Evolutionary conservation across 2,329 filamentous ascomycete genomes (phyloP).

Genomic region (Xylaria sp.): DNA sequence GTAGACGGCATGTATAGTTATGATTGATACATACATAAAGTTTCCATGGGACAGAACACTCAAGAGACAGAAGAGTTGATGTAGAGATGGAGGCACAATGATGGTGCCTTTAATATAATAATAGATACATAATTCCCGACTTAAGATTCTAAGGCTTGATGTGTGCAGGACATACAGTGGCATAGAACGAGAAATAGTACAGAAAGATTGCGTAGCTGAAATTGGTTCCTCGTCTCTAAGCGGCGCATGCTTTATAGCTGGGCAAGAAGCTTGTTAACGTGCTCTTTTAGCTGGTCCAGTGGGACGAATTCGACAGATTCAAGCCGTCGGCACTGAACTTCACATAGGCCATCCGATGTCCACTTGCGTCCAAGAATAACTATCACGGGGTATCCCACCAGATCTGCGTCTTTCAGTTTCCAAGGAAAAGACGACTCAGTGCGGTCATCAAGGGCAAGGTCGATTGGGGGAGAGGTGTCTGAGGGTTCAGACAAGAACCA

Average conservation of each 20-base stretch:
- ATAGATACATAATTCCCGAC: too few species aligned
- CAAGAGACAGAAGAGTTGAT: too few species aligned
- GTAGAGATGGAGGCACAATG: too few species aligned
- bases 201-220: neutral
- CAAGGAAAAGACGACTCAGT: slow-evolving; percentile 73
- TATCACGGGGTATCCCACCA: slow-evolving; percentile 87
- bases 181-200: neutral
- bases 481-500: slow-evolving; percentile 60
- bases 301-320: slow-evolving; percentile 69
- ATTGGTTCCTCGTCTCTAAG: neutral
- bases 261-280: slow-evolving; percentile 60
- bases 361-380: slow-evolving; percentile 81
- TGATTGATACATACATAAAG: neutral
- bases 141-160: neutral
- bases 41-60: too few species aligned
- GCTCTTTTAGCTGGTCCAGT: slow-evolving; percentile 58
- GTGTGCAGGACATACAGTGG: neutral
- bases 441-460: slow-evolving; percentile 80
- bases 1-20: slow-evolving; percentile 40
- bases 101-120: too few species aligned
- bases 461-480: slow-evolving; percentile 54
- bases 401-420: slow-evolving; percentile 91
- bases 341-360: slow-evolving; percentile 67
- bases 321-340: slow-evolving; percentile 81
- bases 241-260: slow-evolving; percentile 55